phyloP scores from a whole-genome alignment of 352 stramenopile genomes.

The Lagenidium giganteum region DNA sequence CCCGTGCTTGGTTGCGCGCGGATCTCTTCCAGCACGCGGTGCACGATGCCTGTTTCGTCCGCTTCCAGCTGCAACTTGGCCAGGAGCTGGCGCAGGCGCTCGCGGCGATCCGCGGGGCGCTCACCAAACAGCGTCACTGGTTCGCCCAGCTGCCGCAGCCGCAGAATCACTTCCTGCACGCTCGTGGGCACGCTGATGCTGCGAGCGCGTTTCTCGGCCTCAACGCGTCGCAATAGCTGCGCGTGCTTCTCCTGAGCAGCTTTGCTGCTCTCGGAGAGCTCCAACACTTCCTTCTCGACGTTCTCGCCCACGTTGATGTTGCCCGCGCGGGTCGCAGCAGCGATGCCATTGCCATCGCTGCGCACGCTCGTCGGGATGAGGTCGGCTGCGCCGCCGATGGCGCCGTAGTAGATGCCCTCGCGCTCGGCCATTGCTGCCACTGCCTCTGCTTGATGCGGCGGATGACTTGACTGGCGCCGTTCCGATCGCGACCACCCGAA shows the following conservation, averaged over 20 bases:
- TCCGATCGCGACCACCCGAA: too few relatives aligned
- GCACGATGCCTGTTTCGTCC: slow-evolving; percentile 56
- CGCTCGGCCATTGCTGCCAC: slow-evolving; percentile 49
- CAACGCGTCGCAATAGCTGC: slow-evolving; percentile 79
- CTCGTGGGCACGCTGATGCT: slow-evolving; percentile 92
- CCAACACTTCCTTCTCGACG: slow-evolving; percentile 75
- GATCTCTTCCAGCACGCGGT: slow-evolving; percentile 51
- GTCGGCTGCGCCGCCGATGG: slow-evolving; percentile 31
- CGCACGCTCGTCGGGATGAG: slow-evolving; percentile 43
- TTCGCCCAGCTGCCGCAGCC: slow-evolving; percentile 87
- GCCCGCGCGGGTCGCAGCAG: slow-evolving; percentile 66
- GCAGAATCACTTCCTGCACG: slow-evolving; percentile 85
- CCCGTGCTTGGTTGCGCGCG: slow-evolving; percentile 1
- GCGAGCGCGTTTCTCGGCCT: slow-evolving; percentile 88
- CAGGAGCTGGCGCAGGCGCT: slow-evolving; percentile 90
- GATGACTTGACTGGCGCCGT: background rate
- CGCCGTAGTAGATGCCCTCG: slow-evolving; percentile 80
- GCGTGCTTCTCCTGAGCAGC: slow-evolving; percentile 86
- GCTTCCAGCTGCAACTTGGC: slow-evolving; percentile 72
- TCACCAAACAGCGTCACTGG: slow-evolving; percentile 96
- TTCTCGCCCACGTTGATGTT: slow-evolving; percentile 80
- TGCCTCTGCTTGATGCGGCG: background rate
- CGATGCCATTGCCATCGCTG: slow-evolving; percentile 32
- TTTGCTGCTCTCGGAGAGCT: slow-evolving; percentile 81
- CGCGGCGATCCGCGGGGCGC: slow-evolving; percentile 90